Conservation (phyloP, 495 filamentous ascomycete species). For the Daldinia vernicosa region DNA sequence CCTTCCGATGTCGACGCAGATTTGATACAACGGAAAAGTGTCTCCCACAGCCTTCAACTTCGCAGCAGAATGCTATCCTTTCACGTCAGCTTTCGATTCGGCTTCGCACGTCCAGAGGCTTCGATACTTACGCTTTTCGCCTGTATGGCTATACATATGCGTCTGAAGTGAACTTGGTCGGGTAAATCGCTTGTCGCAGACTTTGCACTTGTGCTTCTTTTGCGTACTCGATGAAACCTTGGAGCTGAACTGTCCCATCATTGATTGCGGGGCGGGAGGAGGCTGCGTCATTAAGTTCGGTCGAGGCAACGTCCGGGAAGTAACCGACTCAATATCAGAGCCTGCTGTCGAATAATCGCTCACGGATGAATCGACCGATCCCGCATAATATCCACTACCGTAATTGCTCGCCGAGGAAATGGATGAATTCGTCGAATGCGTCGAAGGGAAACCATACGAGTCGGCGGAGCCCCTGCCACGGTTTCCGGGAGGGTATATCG, state of each 20-base stretch:
- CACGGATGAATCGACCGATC: slow-evolving; percentile 86
- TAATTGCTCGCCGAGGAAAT: slow-evolving; percentile 80
- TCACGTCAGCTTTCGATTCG: slow-evolving; percentile 48
- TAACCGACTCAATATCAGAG: slow-evolving; percentile 80
- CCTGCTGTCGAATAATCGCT: slow-evolving; percentile 95
- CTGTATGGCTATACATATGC: slow-evolving; percentile 99
- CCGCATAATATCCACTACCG: slow-evolving; percentile 80
- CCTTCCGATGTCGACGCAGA: slow-evolving; percentile 92
- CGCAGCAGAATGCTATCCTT: slow-evolving; percentile 83
- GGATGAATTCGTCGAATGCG: slow-evolving; percentile 93
- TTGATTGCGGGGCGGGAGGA: slow-evolving; percentile 89
- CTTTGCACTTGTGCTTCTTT: slow-evolving; percentile 99
- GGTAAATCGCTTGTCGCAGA: slow-evolving; percentile 98
- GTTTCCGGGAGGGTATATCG: slow-evolving; percentile 78
- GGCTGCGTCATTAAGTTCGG: slow-evolving; percentile 72
- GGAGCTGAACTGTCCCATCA: slow-evolving; percentile 99
- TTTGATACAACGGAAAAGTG: slow-evolving; percentile 99
- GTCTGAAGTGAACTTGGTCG: slow-evolving; percentile 95
- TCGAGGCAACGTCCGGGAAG: slow-evolving; percentile 82
- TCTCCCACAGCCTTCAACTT: slow-evolving; percentile 93
- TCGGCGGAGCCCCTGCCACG: slow-evolving; percentile 77
- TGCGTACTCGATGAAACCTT: slow-evolving; percentile 95
- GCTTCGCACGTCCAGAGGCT: not conserved
- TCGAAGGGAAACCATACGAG: slow-evolving; percentile 90
- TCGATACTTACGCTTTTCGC: slow-evolving; percentile 90